These are phyloP conservation scores for Apiotrichum gamsii DNA, from an alignment of 1,284 basidiomycete species.

Conservation along the genomic window DNA sequence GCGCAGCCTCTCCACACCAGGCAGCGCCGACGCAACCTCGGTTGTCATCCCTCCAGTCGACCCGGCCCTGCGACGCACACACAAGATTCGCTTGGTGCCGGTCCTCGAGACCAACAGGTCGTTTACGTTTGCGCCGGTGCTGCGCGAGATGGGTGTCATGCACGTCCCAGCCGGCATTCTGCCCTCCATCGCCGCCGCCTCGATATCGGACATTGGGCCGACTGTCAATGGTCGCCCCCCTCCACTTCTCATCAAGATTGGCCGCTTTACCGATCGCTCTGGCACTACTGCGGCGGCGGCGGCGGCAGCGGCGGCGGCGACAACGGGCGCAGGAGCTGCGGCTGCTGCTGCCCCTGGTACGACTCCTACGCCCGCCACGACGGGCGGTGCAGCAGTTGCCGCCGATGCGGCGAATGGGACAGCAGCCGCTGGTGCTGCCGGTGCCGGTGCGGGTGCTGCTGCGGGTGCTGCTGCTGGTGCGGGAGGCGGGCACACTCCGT, in stretches of 20 bases:
- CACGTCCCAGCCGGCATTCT: slow-evolving; percentile 51
- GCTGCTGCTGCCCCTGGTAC: not conserved
- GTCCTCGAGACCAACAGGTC: slow-evolving; percentile 86
- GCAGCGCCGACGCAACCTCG: not conserved
- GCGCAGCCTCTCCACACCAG: slow-evolving; percentile 35
- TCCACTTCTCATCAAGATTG: slow-evolving; percentile 66
- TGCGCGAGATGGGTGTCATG: slow-evolving; percentile 56
- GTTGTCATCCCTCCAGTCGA: slow-evolving; percentile 12
- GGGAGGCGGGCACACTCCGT: not conserved
- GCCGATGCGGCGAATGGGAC: not conserved
- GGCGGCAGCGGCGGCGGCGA: not conserved
- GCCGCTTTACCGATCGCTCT: slow-evolving; percentile 71
- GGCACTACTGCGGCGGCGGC: slow-evolving; percentile 7
- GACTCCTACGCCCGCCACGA: not conserved
- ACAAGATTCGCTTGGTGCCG: slow-evolving; percentile 74
- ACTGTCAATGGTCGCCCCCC: slow-evolving; percentile 49
- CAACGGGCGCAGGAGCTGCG: slow-evolving; percentile 2
- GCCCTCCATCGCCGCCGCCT: slow-evolving; percentile 29
- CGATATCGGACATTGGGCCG: slow-evolving; percentile 21
- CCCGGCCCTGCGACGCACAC: slow-evolving; percentile 28
- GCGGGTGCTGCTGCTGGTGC: not conserved
- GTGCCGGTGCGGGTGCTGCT: not conserved
- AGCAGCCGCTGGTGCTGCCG: not conserved
- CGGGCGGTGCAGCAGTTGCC: not conserved
- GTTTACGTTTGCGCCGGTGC: slow-evolving; percentile 87